Base-by-base conservation (phyloP, 176 grass and related monocot genomes). In the Secale cereale region DNA sequence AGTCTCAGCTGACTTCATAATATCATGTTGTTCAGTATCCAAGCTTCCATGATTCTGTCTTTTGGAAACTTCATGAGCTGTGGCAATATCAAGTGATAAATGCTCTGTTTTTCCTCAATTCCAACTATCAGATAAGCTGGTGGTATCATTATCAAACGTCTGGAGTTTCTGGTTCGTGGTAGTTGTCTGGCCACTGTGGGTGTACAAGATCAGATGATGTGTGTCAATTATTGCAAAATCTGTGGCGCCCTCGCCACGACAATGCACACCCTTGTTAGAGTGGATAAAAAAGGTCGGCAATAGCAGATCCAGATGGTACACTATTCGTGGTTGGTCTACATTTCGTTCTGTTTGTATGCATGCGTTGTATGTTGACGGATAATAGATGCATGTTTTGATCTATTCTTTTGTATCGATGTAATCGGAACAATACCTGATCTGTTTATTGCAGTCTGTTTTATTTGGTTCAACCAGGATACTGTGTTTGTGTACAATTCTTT, bases 121-220 rank as follows among this genome's bases (percentile, higher is more conserved):
- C 70, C 29, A 71, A 77, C 43, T 91, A 70, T 69, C 89, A 87
- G 89, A 87, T 91, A 70, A 64, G 68, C 41, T 62, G 69, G 56
- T 81, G 36, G 68, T 87, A 56, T 79, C 39, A 1, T 64, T 78
- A 77, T 85, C 3, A 5, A 76, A 84, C 41, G 62, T 85, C 69
- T 76, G 50, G 70, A 85, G 39, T 84, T 85, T 63, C 60, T 84
- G 22, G 89, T 87, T 84, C 85, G 75, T 19, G 60, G 19, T 87
- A 76, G 67, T 76, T 80, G 59, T 75, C 37, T 74, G 66, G 79
- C 33, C 76, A 35, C 45, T 67, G 25, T 20, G 25, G 89, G 68
- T 83, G 76, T 60, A 68, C 46, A 86, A 79, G 84, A 19, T 66
- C n/a, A 6, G 80, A 12, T 9, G 5, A 25, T 65, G 43, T 22